Conservation (phyloP, 2,329 filamentous ascomycete species). For the Pseudogymnoascus sp. region DNA sequence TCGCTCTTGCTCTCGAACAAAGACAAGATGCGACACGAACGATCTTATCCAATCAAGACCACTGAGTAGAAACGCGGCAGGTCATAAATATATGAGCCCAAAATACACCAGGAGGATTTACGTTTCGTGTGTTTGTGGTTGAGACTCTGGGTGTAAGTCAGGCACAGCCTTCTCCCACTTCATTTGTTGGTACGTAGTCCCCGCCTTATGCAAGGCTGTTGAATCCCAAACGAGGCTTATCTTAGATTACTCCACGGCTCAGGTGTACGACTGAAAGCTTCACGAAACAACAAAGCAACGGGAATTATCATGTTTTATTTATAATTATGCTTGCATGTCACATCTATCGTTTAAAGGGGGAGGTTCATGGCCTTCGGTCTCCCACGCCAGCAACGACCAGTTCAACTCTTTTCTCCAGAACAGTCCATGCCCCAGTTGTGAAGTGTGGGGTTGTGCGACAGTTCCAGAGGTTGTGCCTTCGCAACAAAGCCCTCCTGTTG, state of each 20-base stretch:
- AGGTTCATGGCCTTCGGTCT: slow-evolving; percentile 29
- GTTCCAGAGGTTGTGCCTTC: slow-evolving; percentile 47
- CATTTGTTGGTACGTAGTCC: slow-evolving; percentile 5
- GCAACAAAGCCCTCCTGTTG: slow-evolving; percentile 75
- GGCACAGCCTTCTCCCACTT: slow-evolving; percentile 8
- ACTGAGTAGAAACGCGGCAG: background rate
- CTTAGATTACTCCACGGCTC: background rate
- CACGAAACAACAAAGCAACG: background rate
- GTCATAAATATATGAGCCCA: background rate
- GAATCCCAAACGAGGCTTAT: slow-evolving; percentile 3
- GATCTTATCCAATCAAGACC: slow-evolving; percentile 3
- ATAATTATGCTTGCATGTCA: slow-evolving; percentile 7
- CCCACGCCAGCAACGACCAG: slow-evolving; percentile 78
- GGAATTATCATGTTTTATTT: background rate
- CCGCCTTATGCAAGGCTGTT: slow-evolving; percentile 7
- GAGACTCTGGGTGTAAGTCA: background rate
- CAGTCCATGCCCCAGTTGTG: slow-evolving; percentile 56
- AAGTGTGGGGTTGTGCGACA: slow-evolving; percentile 27
- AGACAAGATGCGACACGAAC: background rate
- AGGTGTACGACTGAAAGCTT: background rate
- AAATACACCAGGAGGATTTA: background rate
- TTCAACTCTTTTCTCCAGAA: slow-evolving; percentile 74
- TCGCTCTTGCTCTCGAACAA: background rate
- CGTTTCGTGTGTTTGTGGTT: background rate
- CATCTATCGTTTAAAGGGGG: slow-evolving; percentile 2